Evolutionary conservation across 495 filamentous ascomycete genomes (phyloP), one percentile per base, ranked within the genome.

Genomic region (Podospora comata): DNA sequence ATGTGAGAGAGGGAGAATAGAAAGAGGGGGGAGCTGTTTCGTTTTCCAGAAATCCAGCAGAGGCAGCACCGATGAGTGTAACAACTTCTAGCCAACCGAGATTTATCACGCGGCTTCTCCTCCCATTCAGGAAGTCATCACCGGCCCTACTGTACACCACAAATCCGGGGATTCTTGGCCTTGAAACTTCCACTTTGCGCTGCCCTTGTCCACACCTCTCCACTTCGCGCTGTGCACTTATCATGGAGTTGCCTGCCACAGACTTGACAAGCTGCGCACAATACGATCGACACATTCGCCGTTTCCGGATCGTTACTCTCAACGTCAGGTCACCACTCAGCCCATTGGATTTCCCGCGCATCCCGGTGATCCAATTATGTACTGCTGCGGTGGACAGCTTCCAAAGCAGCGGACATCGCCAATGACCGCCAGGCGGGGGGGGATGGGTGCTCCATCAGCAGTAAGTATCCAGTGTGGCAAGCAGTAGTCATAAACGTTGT

Each of bases 81-180:
- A 32, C 30, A 32, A 32, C 30, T 32, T 57, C 39, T 44, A 62
- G 62, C 34, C 67, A 69, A 28, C 59, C 53, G 54, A 59, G 59
- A 58, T 72, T 63, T 58, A 2, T 54, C 27, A 30, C 34, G 18
- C 65, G 61, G 70, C 44, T 57, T n/a, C 27, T 5, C 48, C 54
- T 65, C 27, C 68, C 30, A 28, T 68, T 67, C 2, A 18, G 71
- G 71, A 64, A 73, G 34, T 15, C 5, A 54, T 19, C 65, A 20
- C 71, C 68, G 71, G 48, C n/a, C n/a, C 26, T 34, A 66, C 61
- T 48, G 39, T 13, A 11, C 39, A 48, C 7, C 39, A 48, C 39
- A 68, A 67, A 68, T 73, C 71, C 64, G 71, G 71, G 71, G 68
- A 65, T 69, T 34, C 23, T 58, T 26, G 55, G 61, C 60, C 61